Evolutionary conservation across 306 rosid species (phyloP), one percentile per base, ranked within the genome.

Genomic region (Vigna angularis): DNA sequence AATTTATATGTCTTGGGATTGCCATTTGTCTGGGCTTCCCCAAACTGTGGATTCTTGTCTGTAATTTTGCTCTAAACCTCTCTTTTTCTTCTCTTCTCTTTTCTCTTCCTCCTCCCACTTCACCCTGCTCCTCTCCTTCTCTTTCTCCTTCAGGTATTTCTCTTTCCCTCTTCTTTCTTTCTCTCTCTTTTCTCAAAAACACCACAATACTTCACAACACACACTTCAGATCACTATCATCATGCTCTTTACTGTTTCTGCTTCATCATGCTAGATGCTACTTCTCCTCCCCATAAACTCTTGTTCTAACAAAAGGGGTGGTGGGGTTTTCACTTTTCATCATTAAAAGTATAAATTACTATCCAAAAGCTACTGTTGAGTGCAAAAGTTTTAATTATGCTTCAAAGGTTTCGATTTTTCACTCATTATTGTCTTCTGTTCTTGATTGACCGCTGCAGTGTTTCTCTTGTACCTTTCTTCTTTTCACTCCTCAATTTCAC

Each of bases 1-100:
- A 79, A 85, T 81, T 15, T 81, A 81, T 86, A 86, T 92, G 84
- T 86, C 92, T 91, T 74, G 90, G 91, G 89, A 89, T 87, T 86
- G 82, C 77, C 80, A 86, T 86, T 89, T 86, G 91, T 94, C 93
- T 88, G 71, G 68, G 74, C 83, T 85, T 86, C 85, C 75, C 78
- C 85, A 53, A 74, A 82, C 79, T 71, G 70, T 82, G 82, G 85
- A 82, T 77, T 82, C 69, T 76, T 82, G 82, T 61, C 69, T 74
- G 40, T 52, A 40, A 24, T 55, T 78, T 49, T 57, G 18, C 72
- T 66, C 64, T 48, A 20, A 55, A 74, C 36, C 28, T 62, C 45
- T 49, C 12, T 22, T 17, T 26, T 2, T 2, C 28, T 26, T 26
- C 28, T 30, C 64, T 74, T 63, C 32, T n/a, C 50, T 30, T 15